phyloP scores from a whole-genome alignment of 1,284 basidiomycete species.

The Sporisorium reilianum region DNA sequence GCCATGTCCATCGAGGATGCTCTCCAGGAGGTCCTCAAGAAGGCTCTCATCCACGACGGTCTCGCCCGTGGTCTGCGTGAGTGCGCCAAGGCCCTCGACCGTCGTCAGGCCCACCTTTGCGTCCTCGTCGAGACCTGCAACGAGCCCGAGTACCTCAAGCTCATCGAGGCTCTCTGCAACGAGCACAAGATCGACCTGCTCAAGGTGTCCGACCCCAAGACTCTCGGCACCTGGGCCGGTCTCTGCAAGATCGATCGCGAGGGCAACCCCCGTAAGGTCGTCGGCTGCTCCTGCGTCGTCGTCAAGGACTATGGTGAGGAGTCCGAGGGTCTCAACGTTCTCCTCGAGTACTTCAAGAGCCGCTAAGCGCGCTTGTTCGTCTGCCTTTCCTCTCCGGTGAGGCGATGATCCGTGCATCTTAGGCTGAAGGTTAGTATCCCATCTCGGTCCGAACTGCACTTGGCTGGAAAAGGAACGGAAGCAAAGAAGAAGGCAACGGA shows the following conservation, averaged over 20 bases:
- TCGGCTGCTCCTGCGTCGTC: constrained; percentile 82
- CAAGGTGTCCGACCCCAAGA: constrained; percentile 96
- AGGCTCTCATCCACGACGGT: constrained; percentile 95
- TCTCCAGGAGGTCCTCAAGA: constrained; percentile 94
- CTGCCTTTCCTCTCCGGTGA: background rate
- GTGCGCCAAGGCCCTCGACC: constrained; percentile 97
- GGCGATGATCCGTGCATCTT: background rate
- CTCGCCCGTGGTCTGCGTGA: constrained; percentile 97
- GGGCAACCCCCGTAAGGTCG: constrained; percentile 95
- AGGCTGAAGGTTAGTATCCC: constrained; percentile 48
- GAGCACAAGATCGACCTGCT: constrained; percentile 99
- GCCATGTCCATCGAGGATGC: constrained; percentile 97
- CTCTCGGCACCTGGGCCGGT: constrained; percentile 94
- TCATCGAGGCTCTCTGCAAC: constrained; percentile 98
- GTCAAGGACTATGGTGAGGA: constrained; percentile 98
- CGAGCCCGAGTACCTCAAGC: constrained; percentile 99
- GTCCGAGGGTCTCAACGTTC: constrained; percentile 93
- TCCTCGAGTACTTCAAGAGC: constrained; percentile 96
- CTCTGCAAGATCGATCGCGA: constrained; percentile 96
- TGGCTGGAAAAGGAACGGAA: background rate
- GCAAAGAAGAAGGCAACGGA: background rate
- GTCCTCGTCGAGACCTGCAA: constrained; percentile 99
- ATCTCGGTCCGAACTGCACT: constrained; percentile 1
- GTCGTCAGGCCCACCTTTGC: constrained; percentile 97
- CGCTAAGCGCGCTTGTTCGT: constrained; percentile 70